phyloP scores from a whole-genome alignment of 805 yeast species.

The Metschnikowia aberdeeniae region DNA sequence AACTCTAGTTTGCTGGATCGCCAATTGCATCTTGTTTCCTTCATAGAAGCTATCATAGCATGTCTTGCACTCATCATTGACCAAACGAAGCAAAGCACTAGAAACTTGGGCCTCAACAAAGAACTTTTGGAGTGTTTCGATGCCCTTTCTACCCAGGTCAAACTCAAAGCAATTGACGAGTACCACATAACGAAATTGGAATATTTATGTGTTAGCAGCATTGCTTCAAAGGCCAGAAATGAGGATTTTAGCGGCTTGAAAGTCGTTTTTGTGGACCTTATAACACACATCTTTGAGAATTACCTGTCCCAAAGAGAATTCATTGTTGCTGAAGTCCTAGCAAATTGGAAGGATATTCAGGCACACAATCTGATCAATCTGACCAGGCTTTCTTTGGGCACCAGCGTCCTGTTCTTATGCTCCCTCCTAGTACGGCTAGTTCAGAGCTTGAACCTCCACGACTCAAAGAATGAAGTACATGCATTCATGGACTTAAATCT shows the following conservation, averaged over 20 bases:
- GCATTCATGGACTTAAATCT: conserved; percentile 3
- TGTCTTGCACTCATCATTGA: conserved; percentile 34
- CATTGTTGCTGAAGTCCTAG: conserved; percentile 56
- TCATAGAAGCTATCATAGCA: conserved; percentile 37
- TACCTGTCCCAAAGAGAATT: conserved; percentile 53
- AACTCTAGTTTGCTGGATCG: conserved; percentile 40
- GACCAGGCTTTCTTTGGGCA: conserved; percentile 2
- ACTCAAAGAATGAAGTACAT: conserved; percentile 1
- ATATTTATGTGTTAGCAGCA: conserved; percentile 40
- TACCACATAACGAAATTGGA: conserved; percentile 54
- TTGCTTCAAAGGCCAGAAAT: conserved; percentile 35
- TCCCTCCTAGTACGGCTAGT: conserved; percentile 40
- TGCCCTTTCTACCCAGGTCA: conserved; percentile 15
- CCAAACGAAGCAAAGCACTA: conserved; percentile 19
- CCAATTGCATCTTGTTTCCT: conserved; percentile 43
- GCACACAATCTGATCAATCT: not conserved
- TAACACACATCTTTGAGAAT: conserved; percentile 34
- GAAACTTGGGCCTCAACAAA: not conserved
- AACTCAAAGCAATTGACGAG: conserved; percentile 36
- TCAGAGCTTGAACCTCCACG: conserved; percentile 30
- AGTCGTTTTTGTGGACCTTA: conserved; percentile 25
- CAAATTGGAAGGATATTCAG: conserved; percentile 37
- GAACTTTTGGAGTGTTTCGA: conserved; percentile 7
- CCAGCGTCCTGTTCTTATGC: conserved; percentile 47
- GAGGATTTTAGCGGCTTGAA: conserved; percentile 26